phyloP scores from a whole-genome alignment of 202 grass and related monocot genomes.

The Setaria italica region DNA sequence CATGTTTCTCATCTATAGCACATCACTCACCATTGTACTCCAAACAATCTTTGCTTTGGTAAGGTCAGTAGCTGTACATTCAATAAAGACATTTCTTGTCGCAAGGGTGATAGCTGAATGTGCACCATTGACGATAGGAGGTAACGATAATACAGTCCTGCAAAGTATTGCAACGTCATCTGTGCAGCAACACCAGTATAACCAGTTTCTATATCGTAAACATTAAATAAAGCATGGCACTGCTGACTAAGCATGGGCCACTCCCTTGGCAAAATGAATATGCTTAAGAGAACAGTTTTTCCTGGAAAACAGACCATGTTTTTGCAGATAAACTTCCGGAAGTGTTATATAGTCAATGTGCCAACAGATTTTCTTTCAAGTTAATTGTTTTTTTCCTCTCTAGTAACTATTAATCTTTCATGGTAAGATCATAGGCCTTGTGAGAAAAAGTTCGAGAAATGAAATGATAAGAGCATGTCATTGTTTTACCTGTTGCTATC shows the following conservation, averaged over 20 bases:
- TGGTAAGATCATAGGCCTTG: conserved; percentile 6
- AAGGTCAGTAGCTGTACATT: no score
- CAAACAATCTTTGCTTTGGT: no score
- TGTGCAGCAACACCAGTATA: not conserved
- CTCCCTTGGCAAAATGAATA: conserved; percentile 9
- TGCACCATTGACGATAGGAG: no score
- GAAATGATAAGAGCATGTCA: conserved; percentile 13
- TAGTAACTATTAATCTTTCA: not conserved
- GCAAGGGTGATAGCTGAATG: no score
- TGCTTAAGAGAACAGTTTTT: not conserved
- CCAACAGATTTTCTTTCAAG: not conserved
- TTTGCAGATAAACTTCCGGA: not conserved
- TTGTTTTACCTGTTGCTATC: conserved; percentile 79
- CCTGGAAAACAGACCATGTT: not conserved
- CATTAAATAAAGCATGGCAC: conserved; percentile 10
- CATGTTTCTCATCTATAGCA: no score
- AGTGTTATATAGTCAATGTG: not conserved
- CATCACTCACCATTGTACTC: no score
- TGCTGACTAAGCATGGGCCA: not conserved
- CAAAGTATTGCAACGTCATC: no score
- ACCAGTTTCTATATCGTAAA: conserved; percentile 13
- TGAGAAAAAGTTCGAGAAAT: conserved; percentile 19
- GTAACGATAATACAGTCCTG: no score
- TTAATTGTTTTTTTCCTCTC: not conserved
- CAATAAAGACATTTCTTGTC: no score